Conservation (phyloP, 768 basidiomycete genomes). For the Fomitopsis pulvina region DNA sequence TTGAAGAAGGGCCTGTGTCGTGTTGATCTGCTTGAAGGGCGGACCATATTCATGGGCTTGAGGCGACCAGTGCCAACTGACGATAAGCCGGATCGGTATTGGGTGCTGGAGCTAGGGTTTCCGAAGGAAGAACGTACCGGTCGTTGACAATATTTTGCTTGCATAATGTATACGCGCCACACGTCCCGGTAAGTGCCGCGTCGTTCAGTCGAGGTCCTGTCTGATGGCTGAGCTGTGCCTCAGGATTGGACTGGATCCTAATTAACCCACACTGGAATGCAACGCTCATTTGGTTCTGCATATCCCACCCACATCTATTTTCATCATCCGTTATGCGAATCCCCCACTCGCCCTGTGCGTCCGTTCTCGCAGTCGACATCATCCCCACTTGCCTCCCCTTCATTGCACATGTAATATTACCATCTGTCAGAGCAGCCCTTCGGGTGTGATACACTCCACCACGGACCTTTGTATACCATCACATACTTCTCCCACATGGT, state of each 20-base stretch:
- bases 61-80: constrained; percentile 7
- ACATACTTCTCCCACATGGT: background rate
- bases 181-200: constrained; percentile 2
- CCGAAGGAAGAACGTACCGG: background rate
- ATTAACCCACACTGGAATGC: constrained; percentile 2
- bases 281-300: constrained; percentile 1
- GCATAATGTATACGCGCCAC: constrained; percentile 2
- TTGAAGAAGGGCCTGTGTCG: constrained; percentile 13
- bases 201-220: background rate
- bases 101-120: constrained; percentile 8
- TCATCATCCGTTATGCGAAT: background rate
- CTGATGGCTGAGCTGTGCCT: background rate
- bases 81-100: constrained; percentile 4
- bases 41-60: constrained; percentile 18
- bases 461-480: background rate
- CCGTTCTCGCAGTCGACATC: background rate
- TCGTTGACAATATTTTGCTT: constrained; percentile 1
- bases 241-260: constrained; percentile 6
- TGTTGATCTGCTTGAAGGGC: constrained; percentile 20
- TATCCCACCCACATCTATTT: background rate
- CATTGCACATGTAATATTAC: background rate
- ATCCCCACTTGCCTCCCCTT: background rate
- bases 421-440: background rate
- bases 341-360: background rate
- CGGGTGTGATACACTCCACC: background rate